Evolutionary conservation across 208 protist species (phyloP), one percentile per base, ranked within the genome.

Genomic region (Angomonas desouzai): DNA sequence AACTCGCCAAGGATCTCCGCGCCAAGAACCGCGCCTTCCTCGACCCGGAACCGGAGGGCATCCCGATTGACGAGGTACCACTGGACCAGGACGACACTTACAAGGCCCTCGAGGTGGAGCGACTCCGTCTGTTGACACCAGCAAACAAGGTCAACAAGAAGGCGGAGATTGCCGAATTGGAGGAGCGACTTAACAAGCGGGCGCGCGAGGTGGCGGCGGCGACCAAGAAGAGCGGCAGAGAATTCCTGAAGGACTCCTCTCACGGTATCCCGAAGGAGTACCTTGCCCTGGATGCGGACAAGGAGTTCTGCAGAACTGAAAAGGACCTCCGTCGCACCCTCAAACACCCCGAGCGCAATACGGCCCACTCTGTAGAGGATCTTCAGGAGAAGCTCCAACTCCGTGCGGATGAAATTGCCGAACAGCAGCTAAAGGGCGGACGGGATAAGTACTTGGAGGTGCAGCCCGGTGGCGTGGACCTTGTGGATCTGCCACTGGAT

Each of bases 31-130:
- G 83, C 48, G 77, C 38, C 53, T 87, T 83, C 65, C 75, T 93
- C 18, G 79, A 90, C 56, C 74, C 72, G n/a, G 72, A 83, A 59
- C 87, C 82, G 33, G 81, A 89, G 55, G 82, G 84, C 40, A 61
- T 93, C 36, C 55, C 79, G 43, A 69, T 93, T 22, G 61, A 43
- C 13, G 73, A 89, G 22, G 62, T 93, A 22, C 77, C 73, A 20
- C 78, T 93, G 7, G 77, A 85, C 68, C 22, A 56, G 25, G 81
- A 93, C 69, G 55, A 51, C 11, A 33, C 48, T 28, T 93, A 87
- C 61, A 60, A 71, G 36, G 51, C 49, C 20, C 66, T 76, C 49
- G 83, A 88, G 56, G 66, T 61, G 48, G 69, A 77, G 23, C 73
- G 70, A 2, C 68, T 85, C 30, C 59, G 67, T 7, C 23, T 77